These are phyloP conservation scores for Lindgomyces ingoldianus DNA, from an alignment of 495 filamentous ascomycete genomes.

Conservation along the genomic window DNA sequence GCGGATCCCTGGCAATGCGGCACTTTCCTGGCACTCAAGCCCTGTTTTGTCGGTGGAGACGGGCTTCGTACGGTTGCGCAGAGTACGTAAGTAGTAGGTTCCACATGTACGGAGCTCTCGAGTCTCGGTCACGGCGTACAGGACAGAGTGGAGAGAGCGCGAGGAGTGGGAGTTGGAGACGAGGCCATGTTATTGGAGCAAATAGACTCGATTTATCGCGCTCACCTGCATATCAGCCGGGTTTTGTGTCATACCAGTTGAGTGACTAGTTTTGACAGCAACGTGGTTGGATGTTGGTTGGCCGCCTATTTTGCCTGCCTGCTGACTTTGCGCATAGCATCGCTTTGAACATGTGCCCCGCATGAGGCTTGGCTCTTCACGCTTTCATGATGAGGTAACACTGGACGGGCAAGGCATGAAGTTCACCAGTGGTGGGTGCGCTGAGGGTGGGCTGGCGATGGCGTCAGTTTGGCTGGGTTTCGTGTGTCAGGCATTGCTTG, in stretches of 20 bases:
- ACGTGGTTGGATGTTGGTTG: background rate
- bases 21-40: no score
- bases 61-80: background rate
- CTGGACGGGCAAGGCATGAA: background rate
- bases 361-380: background rate
- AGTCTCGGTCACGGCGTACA: background rate
- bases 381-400: background rate
- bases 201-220: background rate
- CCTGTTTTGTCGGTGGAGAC: background rate
- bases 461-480: background rate
- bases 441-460: slow-evolving; percentile 11
- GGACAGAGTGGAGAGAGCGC: no score
- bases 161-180: background rate
- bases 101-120: background rate
- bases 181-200: background rate
- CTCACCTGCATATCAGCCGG: slow-evolving; percentile 4
- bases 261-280: background rate
- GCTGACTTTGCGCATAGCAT: background rate
- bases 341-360: background rate
- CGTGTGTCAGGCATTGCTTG: background rate
- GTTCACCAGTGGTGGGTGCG: background rate
- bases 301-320: background rate
- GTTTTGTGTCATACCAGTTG: background rate
- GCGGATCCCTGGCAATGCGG: background rate
- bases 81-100: background rate